Base-by-base conservation (phyloP, 257 asterid species). In the Catharanthus roseus region DNA sequence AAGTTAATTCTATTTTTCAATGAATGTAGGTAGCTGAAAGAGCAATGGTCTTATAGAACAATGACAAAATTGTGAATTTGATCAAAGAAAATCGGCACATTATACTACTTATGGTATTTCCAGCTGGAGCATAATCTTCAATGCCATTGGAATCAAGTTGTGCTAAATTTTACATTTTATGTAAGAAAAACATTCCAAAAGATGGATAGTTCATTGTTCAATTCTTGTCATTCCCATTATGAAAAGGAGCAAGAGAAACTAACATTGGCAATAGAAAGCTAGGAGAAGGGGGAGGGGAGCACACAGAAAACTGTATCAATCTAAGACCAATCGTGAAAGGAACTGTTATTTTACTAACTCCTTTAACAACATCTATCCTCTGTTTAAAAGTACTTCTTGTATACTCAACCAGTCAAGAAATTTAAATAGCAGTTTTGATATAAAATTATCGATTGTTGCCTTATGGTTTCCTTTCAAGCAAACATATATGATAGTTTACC, bases 91-190 rank as follows among this genome's bases (percentile, higher is more conserved):
- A n/a, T n/a, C n/a, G n/a, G n/a, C n/a, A n/a, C n/a, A n/a, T n/a
- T n/a, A n/a, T n/a, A n/a, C n/a, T n/a, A n/a, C n/a, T n/a, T n/a
- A n/a, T n/a, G n/a, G n/a, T n/a, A n/a, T n/a, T n/a, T n/a, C n/a
- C n/a, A n/a, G n/a, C n/a, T n/a, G n/a, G n/a, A n/a, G n/a, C n/a
- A n/a, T n/a, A n/a, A n/a, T n/a, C n/a, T n/a, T n/a, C n/a, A n/a
- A n/a, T n/a, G n/a, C n/a, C 97, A 93, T 82, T 93, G 97, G 98
- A 90, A 90, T 79, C 95, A 79, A 10, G 85, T 88, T 5, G 95
- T 90, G 54, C 79, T 90, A 68, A 93, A 84, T 81, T 67, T 87
- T 72, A 86, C 97, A 39, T 58, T 87, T 49, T 87, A 87, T 21
- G 86, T 90, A 54, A 87, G 85, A 67, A 85, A 85, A 69, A 84